A percentile compares a stretch with the other conserved stretches of the same genome.
These are phyloP conservation scores for Hemisphaericaspora subhashii DNA, from an alignment of 1,139 yeast genomes.

Conservation along the genomic window DNA sequence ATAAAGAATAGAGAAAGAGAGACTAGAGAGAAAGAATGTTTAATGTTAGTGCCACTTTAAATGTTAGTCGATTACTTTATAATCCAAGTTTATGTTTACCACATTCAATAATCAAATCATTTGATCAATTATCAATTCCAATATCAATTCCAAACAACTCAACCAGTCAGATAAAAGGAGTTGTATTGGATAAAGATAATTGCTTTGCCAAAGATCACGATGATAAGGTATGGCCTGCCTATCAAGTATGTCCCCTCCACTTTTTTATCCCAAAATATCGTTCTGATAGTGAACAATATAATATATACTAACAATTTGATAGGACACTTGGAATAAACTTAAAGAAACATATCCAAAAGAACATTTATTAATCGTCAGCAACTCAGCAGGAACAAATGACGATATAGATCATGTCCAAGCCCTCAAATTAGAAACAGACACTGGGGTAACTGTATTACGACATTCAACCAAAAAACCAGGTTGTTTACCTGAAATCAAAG, in stretches of 20 bases:
- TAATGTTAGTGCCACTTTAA: constrained; percentile 74
- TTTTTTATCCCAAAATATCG: background rate
- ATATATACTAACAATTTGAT: background rate
- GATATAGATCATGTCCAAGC: constrained; percentile 69
- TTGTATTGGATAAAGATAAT: constrained; percentile 92
- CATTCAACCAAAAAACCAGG: constrained; percentile 91
- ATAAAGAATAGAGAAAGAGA: background rate
- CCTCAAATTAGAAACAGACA: constrained; percentile 53
- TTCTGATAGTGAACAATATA: too few species aligned
- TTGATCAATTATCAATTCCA: constrained; percentile 59
- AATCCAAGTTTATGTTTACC: constrained; percentile 75
- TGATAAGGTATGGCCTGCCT: constrained; percentile 77
- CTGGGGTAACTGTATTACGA: constrained; percentile 76
- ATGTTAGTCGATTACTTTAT: constrained; percentile 57
- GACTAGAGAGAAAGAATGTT: constrained; percentile 24
- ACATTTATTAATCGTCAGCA: constrained; percentile 78
- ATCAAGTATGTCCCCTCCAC: constrained; percentile 30
- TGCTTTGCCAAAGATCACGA: constrained; percentile 88
- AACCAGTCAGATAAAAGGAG: constrained; percentile 55
- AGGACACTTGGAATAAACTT: constrained; percentile 58
- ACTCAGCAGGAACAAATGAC: constrained; percentile 89
- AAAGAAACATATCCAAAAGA: constrained; percentile 60
- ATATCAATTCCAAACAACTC: constrained; percentile 30
- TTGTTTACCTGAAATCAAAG: constrained; percentile 69
- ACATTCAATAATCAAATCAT: constrained; percentile 59